Evolutionary conservation across 768 basidiomycete genomes (phyloP).

Genomic region (Mycena vitilis): DNA sequence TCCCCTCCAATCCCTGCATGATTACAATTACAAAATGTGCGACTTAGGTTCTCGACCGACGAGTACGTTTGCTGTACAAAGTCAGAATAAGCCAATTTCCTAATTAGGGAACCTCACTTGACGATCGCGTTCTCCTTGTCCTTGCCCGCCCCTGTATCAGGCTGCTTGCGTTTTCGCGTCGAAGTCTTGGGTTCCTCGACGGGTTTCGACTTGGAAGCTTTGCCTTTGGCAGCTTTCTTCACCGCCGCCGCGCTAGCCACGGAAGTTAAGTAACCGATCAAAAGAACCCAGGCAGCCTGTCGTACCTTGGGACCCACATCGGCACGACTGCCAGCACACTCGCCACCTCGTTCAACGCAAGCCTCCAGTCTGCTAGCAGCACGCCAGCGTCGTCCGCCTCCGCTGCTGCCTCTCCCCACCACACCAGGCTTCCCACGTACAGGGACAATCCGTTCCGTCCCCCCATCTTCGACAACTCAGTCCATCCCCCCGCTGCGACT

Average conservation of each 20-base stretch:
- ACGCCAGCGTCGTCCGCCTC: background rate
- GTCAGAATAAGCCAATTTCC: background rate
- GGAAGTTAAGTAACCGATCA: background rate
- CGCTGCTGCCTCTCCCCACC: slow-evolving; percentile 16
- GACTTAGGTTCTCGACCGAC: too few relatives aligned
- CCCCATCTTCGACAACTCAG: background rate
- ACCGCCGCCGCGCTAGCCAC: too few relatives aligned
- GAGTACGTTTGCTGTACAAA: too few relatives aligned
- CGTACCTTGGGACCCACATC: too few relatives aligned
- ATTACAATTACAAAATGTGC: too few relatives aligned
- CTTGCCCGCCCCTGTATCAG: background rate
- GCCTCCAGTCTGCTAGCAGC: slow-evolving; percentile 4
- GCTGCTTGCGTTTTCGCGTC: too few relatives aligned
- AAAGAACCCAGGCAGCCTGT: too few relatives aligned
- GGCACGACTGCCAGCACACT: background rate
- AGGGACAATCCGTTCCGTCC: slow-evolving; percentile 10
- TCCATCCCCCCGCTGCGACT: background rate
- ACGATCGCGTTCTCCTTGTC: background rate
- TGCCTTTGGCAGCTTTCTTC: background rate
- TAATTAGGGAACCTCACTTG: background rate
- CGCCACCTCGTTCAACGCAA: background rate
- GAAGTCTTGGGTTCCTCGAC: background rate
- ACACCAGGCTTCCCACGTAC: background rate
- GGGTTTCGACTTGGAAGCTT: background rate
- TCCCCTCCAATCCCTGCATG: too few relatives aligned